Conservation (phyloP, 2,329 filamentous ascomycete genomes). For the Davidsoniella australis region DNA sequence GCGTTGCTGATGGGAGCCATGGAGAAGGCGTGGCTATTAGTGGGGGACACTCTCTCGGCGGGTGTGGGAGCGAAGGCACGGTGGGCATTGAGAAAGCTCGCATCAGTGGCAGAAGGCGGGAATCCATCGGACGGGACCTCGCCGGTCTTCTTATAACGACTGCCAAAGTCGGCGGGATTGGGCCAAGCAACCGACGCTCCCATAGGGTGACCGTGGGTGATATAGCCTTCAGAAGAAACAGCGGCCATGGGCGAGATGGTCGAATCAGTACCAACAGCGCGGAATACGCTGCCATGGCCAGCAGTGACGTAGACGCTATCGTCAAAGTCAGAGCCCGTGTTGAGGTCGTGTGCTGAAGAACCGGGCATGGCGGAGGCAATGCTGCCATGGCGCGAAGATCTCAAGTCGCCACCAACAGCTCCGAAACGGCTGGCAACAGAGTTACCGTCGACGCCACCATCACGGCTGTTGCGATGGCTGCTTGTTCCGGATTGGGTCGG, state of each 20-base stretch:
- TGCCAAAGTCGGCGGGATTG: conserved; percentile 6
- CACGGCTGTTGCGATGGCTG: conserved; percentile 7
- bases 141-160: not conserved
- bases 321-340: not conserved
- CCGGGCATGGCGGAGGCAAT: not conserved
- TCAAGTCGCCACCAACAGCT: conserved; percentile 4
- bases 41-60: not conserved
- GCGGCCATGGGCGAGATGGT: not conserved
- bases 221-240: not conserved
- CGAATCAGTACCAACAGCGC: not conserved
- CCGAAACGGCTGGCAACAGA: conserved; percentile 1
- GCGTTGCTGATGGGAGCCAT: conserved; percentile 1
- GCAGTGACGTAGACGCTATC: not conserved
- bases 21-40: not conserved
- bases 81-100: not conserved
- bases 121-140: conserved; percentile 3
- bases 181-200: not conserved
- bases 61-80: not conserved
- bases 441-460: not conserved
- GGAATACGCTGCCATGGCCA: not conserved
- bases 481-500: not conserved
- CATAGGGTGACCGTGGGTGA: not conserved
- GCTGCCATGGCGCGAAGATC: conserved; percentile 3
- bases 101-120: not conserved
- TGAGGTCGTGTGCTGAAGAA: not conserved